Conservation (phyloP, 805 yeast genomes). For the Cyberlindnera suaveolens region DNA sequence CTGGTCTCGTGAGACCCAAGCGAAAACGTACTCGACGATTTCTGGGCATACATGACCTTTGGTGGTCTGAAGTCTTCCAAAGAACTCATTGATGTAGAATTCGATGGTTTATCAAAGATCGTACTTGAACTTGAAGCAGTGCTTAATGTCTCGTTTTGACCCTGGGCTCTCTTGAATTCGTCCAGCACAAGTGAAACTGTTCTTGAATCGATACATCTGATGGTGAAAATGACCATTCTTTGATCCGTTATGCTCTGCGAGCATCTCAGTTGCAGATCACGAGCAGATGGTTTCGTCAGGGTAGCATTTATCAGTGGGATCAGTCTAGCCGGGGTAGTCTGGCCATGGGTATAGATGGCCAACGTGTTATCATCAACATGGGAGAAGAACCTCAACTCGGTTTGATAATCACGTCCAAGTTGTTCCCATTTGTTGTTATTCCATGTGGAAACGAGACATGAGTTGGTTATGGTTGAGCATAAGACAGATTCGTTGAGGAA, state of each 20-base stretch:
- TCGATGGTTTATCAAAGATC: conserved; percentile 19
- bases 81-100: conserved; percentile 16
- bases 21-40: background rate
- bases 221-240: conserved; percentile 7
- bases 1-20: background rate
- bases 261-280: conserved; percentile 13
- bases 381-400: conserved; percentile 14
- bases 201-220: conserved; percentile 17
- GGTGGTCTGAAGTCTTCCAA: conserved; percentile 8
- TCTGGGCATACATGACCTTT: conserved; percentile 5
- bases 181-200: conserved; percentile 9
- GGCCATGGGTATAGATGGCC: conserved; percentile 9
- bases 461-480: conserved; percentile 9
- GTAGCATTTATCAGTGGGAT: conserved; percentile 14
- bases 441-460: conserved; percentile 19
- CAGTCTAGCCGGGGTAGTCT: conserved; percentile 7
- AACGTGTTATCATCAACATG: conserved; percentile 4
- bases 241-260: conserved; percentile 1
- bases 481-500: conserved; percentile 4
- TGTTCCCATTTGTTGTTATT: conserved; percentile 17
- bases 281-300: conserved; percentile 9
- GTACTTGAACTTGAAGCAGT: conserved; percentile 8
- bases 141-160: conserved; percentile 4
- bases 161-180: conserved; percentile 6
- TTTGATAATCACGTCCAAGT: conserved; percentile 13